Base-by-base conservation (phyloP, 768 basidiomycete species). In the Auriscalpium microsporum region DNA sequence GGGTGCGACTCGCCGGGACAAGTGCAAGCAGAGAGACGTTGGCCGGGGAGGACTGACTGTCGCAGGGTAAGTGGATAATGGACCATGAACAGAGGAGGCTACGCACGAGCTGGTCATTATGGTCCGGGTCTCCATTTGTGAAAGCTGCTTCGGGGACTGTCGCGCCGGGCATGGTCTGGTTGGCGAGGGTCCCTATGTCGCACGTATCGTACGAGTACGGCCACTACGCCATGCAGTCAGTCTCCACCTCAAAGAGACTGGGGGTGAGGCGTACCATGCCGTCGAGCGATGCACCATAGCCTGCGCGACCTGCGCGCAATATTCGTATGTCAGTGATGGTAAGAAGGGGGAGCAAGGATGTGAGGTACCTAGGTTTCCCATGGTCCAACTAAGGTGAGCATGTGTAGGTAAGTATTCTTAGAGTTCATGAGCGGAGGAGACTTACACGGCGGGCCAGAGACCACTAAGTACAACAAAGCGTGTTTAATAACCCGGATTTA, bases 1-100 rank as follows among this genome's bases (percentile, higher is more conserved):
- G 94, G 94, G 69, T 96, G 94, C 8, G 83, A 75, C 69, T 94
- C 88, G 23, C 84, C 83, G 11, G 76, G 69, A 66, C 95, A 97
- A 2, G 95, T 97, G 69, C 95, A 97, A 47, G 87, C 75, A 7
- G 89, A 91, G 28, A 96, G 73, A 52, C 83, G 79, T 66, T 94
- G 92, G 10, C 93, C 94, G 4, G 85, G 85, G 47, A 94, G 83
- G 64, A 76, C 88, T 1, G 87, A 90, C 40, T 62, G 48, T 4
- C 34, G 40, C 13, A 10, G 37, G 13, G 23, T 16, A 35, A 23
- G 14, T 8, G 2, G n/a, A 7, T 13, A 9, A 50, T 9, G 47
- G 28, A 7, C 91, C 90, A 1, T 84, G 84, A 17, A 93, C 79
- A 66, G 78, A 91, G 5, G 86, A 91, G 5, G 86, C 63, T 3